Conservation (phyloP, 164 flowering plant species). For the Berberis vulgaris region DNA sequence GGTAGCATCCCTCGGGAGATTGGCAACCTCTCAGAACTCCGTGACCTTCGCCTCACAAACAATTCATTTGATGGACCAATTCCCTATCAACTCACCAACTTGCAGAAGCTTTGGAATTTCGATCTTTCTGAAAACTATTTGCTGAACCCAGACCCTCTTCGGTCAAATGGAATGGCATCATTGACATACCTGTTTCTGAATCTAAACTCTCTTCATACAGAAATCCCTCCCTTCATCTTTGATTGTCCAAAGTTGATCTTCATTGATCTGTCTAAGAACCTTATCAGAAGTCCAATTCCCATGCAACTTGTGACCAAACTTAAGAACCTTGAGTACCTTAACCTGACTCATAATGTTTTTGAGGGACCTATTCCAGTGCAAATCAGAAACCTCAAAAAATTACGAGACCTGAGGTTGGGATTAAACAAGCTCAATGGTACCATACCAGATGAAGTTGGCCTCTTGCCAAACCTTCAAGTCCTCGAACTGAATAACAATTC, state of each 20-base stretch:
- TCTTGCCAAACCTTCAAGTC: conserved; percentile 15
- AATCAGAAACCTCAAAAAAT: conserved; percentile 9
- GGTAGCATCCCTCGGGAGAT: too few species aligned
- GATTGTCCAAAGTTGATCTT: conserved; percentile 12
- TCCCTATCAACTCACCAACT: conserved; percentile 19
- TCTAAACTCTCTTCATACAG: too few species aligned
- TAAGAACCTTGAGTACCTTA: conserved; percentile 14
- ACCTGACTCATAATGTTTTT: conserved; percentile 11
- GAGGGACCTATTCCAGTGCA: conserved; percentile 14
- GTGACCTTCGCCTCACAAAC: too few species aligned
- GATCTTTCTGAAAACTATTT: too few species aligned
- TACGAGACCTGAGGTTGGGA: conserved; percentile 14
- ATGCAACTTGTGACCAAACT: background rate
- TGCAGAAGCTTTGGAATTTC: conserved; percentile 18
- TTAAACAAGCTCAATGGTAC: conserved; percentile 14
- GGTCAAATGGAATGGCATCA: conserved; percentile 13
- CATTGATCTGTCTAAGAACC: conserved; percentile 15
- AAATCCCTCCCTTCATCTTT: conserved; percentile 20
- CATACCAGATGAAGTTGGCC: conserved; percentile 17
- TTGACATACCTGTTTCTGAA: conserved; percentile 14
- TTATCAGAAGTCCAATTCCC: conserved; percentile 14
- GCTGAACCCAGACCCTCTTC: conserved; percentile 17
- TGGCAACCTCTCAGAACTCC: too few species aligned
- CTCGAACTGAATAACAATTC: conserved; percentile 17
- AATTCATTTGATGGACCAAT: too few species aligned